These are phyloP conservation scores for Coemansia sp. DNA, from an alignment of 192 early-diverging fungal species.

Conservation along the genomic window DNA sequence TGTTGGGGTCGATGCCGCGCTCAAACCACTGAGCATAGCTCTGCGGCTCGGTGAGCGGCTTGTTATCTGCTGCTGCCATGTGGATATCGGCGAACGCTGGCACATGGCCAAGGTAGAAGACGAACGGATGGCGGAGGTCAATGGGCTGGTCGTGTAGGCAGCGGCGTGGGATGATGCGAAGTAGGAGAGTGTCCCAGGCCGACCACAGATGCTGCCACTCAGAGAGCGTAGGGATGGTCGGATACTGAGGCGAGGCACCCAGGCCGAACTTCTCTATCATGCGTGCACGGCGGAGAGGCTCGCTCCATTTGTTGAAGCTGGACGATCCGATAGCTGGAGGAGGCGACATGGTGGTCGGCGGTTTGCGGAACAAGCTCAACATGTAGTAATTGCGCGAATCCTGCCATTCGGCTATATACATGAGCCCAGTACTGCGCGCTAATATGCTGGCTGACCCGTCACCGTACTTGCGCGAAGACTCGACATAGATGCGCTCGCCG, in stretches of 20 bases:
- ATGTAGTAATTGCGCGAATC: slow-evolving; percentile 57
- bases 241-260: not conserved
- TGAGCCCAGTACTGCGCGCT: slow-evolving; percentile 50
- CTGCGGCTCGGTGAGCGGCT: slow-evolving; percentile 59
- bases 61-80: slow-evolving; percentile 41
- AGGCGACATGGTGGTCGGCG: slow-evolving; percentile 21
- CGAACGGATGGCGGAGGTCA: slow-evolving; percentile 77
- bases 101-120: slow-evolving; percentile 90
- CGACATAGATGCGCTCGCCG: slow-evolving; percentile 84
- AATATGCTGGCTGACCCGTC: slow-evolving; percentile 55
- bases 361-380: slow-evolving; percentile 59
- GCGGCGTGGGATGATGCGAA: slow-evolving; percentile 58
- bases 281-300: not conserved
- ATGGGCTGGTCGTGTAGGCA: slow-evolving; percentile 73
- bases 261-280: not conserved
- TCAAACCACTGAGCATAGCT: slow-evolving; percentile 81
- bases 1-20: slow-evolving; percentile 90
- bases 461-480: slow-evolving; percentile 86
- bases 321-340: not conserved
- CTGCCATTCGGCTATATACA: slow-evolving; percentile 54
- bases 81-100: slow-evolving; percentile 69
- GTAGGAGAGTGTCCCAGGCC: slow-evolving; percentile 72
- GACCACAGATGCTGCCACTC: slow-evolving; percentile 84
- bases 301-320: slow-evolving; percentile 23
- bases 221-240: slow-evolving; percentile 57